A percentile compares a stretch with the other conserved stretches of the same genome.
These are phyloP conservation scores for Curvularia spicifera DNA, from an alignment of 2,329 filamentous ascomycete species.

Conservation along the genomic window DNA sequence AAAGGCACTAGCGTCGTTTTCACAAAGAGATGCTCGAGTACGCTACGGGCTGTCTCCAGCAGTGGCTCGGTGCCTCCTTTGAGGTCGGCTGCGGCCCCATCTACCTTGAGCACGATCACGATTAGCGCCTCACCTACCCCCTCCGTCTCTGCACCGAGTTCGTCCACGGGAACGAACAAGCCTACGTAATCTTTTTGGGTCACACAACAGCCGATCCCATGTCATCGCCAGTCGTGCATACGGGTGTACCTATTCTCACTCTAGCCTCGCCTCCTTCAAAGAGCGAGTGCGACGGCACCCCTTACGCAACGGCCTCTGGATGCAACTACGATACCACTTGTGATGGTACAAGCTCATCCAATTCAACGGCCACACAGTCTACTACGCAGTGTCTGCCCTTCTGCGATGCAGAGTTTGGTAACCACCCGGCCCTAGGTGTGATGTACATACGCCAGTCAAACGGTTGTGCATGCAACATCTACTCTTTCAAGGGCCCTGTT, in stretches of 20 bases:
- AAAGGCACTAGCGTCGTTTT: not conserved
- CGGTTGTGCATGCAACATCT: not conserved
- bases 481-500: not conserved
- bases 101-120: not conserved
- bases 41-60: not conserved
- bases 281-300: not conserved
- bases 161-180: not conserved
- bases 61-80: not conserved
- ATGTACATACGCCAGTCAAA: not conserved
- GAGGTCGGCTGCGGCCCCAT: not conserved
- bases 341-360: not conserved
- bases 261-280: not conserved
- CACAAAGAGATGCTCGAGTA: not conserved
- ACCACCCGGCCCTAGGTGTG: not conserved
- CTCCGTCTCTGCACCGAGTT: not conserved
- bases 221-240: not conserved
- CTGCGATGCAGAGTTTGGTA: not conserved
- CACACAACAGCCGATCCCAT: not conserved
- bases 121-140: not conserved
- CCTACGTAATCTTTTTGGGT: not conserved
- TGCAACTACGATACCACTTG: not conserved
- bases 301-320: not conserved
- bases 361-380: not conserved
- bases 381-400: not conserved
- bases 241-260: not conserved